Base-by-base conservation (phyloP, 441 rosid genomes). In the Adansonia rubrostipa region DNA sequence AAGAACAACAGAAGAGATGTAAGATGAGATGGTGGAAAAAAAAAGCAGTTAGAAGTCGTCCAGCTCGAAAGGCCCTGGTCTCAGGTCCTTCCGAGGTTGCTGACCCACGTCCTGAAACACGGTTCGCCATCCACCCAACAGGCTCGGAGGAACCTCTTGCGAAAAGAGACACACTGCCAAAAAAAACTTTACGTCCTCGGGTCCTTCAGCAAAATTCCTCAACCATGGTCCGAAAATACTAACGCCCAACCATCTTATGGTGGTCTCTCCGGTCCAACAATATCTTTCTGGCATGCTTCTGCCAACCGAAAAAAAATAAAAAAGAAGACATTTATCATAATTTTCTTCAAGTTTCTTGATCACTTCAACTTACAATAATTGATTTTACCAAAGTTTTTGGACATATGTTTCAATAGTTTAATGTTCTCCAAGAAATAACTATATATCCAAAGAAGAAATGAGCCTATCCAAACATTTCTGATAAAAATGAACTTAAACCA, bases 211-310 rank as follows among this genome's bases (percentile, higher is more conserved):
- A 66, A 66, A 68, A 65, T 75, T 75, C 82, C 78, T 73, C 82
- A 87, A 83, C 83, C 84, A 85, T 84, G 76, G 11, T 78, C 79
- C 77, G 28, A 67, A 75, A 79, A 57, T 61, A 48, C 78, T 73
- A 74, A 75, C 78, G 70, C 80, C 36, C 36, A 22, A 81, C 68
- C 74, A 79, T 82, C 78, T 82, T 83, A 80, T 2, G 89, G 87
- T 60, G 83, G 84, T 81, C 81, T 82, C 78, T 79, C 79, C 75
- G 68, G 74, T 80, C 82, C 84, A 80, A 85, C 83, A n/a, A 80
- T 77, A 84, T 86, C 91, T 79, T 85, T 81, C 83, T 83, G 89
- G 57, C 79, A 74, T 77, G 82, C 80, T 80, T 84, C 90, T 86
- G 86, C 85, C 82, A 87, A 68, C 69, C 83, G 78, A 84, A 65